Evolutionary conservation across 164 flowering plant species (phyloP), one percentile per base, ranked within the genome.

Genomic region (Euptelea pleiosperma): DNA sequence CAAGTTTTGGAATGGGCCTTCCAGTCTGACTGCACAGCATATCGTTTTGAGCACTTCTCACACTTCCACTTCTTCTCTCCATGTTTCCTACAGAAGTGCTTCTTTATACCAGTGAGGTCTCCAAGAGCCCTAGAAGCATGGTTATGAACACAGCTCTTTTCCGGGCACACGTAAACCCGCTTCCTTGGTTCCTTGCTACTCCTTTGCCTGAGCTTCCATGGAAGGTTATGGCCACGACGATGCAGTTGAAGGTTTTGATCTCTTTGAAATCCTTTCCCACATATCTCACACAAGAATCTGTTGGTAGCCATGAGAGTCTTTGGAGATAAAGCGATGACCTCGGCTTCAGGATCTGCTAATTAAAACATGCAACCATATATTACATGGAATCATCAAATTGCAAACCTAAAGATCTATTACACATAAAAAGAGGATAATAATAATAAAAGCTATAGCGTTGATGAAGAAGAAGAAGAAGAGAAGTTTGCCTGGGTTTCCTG

Each of bases 21-120:
- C 87, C 91, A 85, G 49, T 88, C 96, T 0, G 92, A 85, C 60
- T 84, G 92, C 53, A 88, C 96, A 2, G 96, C 96, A 46, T 88
- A 88, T 18, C 81, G 61, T 79, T 88, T 88, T 0, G 85, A 76
- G 70, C 96, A 88, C 70, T 85, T 88, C 52, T 85, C 89, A 29
- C 96, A 88, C 80, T 88, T 88, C 96, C 96, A 88, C 73, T 88
- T 86, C 80, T 85, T 88, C 84, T n/a, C n/a, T n/a, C n/a, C n/a
- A n/a, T n/a, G n/a, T n/a, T n/a, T n/a, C n/a, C n/a, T n/a, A n/a
- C n/a, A n/a, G n/a, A n/a, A n/a, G n/a, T n/a, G n/a, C n/a, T n/a
- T n/a, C n/a, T n/a, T n/a, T n/a, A n/a, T n/a, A n/a, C n/a, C n/a
- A n/a, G n/a, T n/a, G n/a, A n/a, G n/a, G n/a, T n/a, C n/a, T n/a